phyloP scores from a whole-genome alignment of 345 rosid species.

The Corymbia maculata region DNA sequence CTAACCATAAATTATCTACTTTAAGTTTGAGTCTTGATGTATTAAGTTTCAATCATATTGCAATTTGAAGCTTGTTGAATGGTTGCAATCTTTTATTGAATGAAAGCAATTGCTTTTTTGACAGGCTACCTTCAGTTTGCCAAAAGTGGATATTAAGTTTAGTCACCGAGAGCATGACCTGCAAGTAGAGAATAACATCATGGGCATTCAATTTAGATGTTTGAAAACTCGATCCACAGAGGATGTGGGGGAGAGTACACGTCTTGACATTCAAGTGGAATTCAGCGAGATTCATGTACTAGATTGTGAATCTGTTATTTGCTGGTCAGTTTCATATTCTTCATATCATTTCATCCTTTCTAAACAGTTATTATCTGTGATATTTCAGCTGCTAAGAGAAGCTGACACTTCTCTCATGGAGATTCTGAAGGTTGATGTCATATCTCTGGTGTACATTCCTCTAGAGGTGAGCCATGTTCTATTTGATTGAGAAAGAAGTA shows the following conservation, averaged over 20 bases:
- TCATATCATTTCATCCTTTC: neutral
- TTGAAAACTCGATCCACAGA: slow-evolving; percentile 60
- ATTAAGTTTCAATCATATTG: neutral
- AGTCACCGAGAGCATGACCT: slow-evolving; percentile 57
- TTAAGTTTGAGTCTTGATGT: neutral
- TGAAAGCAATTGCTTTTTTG: slow-evolving; percentile 5
- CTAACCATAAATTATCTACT: neutral
- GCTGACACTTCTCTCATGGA: slow-evolving; percentile 69
- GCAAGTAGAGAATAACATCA: slow-evolving; percentile 65
- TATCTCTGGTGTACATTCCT: slow-evolving; percentile 75
- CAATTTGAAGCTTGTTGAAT: neutral
- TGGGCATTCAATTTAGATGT: slow-evolving; percentile 69
- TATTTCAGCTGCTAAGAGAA: slow-evolving; percentile 77
- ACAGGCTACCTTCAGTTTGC: slow-evolving; percentile 69
- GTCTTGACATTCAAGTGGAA: slow-evolving; percentile 86
- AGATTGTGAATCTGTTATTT: neutral
- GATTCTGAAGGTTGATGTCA: slow-evolving; percentile 79
- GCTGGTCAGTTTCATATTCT: slow-evolving; percentile 13
- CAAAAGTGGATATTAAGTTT: slow-evolving; percentile 79
- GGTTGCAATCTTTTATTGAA: neutral
- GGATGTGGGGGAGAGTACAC: slow-evolving; percentile 89
- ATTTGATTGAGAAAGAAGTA: neutral
- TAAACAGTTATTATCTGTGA: slow-evolving; percentile 9
- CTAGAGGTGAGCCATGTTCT: slow-evolving; percentile 44
- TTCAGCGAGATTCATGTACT: slow-evolving; percentile 94